A percentile compares a stretch with the other conserved stretches of the same genome.
These are phyloP conservation scores for Citeromyces siamensis DNA, from an alignment of 1,139 yeast genomes.

Conservation along the genomic window DNA sequence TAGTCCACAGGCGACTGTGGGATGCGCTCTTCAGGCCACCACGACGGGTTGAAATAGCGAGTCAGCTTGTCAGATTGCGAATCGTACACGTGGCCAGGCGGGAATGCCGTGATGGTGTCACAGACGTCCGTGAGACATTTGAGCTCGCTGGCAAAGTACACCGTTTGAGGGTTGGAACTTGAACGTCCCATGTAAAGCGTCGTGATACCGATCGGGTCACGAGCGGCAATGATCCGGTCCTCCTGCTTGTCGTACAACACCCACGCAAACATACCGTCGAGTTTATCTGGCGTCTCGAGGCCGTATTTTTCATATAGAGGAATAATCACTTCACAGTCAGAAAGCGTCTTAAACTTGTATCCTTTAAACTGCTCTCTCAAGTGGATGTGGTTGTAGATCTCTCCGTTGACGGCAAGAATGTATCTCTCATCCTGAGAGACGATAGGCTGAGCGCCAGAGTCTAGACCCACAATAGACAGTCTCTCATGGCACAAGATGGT, in stretches of 20 bases:
- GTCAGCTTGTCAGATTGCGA: slow-evolving; percentile 76
- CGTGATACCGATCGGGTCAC: slow-evolving; percentile 97
- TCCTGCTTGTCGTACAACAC: slow-evolving; percentile 73
- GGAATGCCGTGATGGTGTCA: slow-evolving; percentile 87
- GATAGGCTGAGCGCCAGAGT: slow-evolving; percentile 97
- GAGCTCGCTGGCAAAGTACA: slow-evolving; percentile 87
- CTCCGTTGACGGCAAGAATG: slow-evolving; percentile 88
- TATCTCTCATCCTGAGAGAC: slow-evolving; percentile 64
- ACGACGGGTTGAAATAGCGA: slow-evolving; percentile 81
- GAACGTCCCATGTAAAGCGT: slow-evolving; percentile 91
- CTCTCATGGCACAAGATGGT: slow-evolving; percentile 90
- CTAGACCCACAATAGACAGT: slow-evolving; percentile 90
- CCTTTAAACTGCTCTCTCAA: slow-evolving; percentile 63
- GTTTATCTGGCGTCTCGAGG: slow-evolving; percentile 78
- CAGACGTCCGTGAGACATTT: slow-evolving; percentile 92
- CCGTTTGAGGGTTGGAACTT: slow-evolving; percentile 56
- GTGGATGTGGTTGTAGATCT: slow-evolving; percentile 91
- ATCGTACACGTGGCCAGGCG: slow-evolving; percentile 97
- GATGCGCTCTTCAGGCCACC: slow-evolving; percentile 78
- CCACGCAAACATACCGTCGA: slow-evolving; percentile 98
- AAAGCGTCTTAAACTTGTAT: slow-evolving; percentile 72
- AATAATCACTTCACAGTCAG: slow-evolving; percentile 96
- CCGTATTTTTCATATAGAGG: slow-evolving; percentile 84
- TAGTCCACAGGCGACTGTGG: slow-evolving; percentile 72
- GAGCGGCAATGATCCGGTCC: slow-evolving; percentile 89